Evolutionary conservation across 768 basidiomycete genomes (phyloP).

Genomic region (Psilocybe cyanescens): DNA sequence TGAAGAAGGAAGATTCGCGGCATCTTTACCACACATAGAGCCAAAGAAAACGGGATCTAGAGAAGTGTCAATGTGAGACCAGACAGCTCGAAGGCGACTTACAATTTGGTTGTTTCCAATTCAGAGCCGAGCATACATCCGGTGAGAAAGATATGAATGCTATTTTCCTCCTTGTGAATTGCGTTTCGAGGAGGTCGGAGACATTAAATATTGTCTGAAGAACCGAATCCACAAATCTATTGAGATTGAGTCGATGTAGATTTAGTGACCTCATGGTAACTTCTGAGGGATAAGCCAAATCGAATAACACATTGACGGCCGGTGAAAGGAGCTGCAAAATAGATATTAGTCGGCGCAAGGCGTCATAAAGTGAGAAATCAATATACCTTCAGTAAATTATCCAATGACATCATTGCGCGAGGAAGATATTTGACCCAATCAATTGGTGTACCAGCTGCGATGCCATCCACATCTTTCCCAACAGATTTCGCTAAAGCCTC

Average conservation of each 20-base stretch:
- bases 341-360: slow-evolving; percentile 4
- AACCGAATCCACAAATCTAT: slow-evolving; percentile 83
- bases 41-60: slow-evolving; percentile 96
- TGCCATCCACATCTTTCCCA: slow-evolving; percentile 41
- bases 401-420: slow-evolving; percentile 70
- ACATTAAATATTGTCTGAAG: slow-evolving; percentile 82
- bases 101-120: slow-evolving; percentile 99
- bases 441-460: slow-evolving; percentile 10
- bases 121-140: slow-evolving; percentile 85
- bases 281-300: slow-evolving; percentile 76
- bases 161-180: slow-evolving; percentile 69
- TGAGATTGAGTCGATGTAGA: slow-evolving; percentile 66
- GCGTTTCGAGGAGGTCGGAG: slow-evolving; percentile 52
- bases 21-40: slow-evolving; percentile 77
- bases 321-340: slow-evolving; percentile 55
- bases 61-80: background rate
- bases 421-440: slow-evolving; percentile 55
- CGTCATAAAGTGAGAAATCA: background rate
- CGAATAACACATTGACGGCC: slow-evolving; percentile 77
- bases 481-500: slow-evolving; percentile 58
- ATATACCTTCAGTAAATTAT: slow-evolving; percentile 74
- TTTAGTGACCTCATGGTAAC: slow-evolving; percentile 43
- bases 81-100: slow-evolving; percentile 31
- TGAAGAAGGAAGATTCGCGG: slow-evolving; percentile 37
- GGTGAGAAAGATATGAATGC: slow-evolving; percentile 94